These are phyloP conservation scores for Alectoria sarmentosa DNA, from an alignment of 495 filamentous ascomycete genomes.

Conservation along the genomic window DNA sequence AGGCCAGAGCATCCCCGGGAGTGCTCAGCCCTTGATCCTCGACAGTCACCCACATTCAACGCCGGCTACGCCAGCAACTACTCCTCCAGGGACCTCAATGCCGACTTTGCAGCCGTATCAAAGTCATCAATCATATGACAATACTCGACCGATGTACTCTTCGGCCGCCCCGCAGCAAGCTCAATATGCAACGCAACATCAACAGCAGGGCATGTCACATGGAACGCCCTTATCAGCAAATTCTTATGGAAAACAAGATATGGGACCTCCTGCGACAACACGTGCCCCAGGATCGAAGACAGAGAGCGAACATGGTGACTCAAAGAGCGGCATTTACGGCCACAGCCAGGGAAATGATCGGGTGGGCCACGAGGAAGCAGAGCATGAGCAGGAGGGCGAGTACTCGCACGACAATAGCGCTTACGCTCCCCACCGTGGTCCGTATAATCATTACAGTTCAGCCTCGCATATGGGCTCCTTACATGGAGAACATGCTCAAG, in stretches of 20 bases:
- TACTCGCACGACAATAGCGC: slow-evolving; percentile 66
- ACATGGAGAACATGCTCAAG: slow-evolving; percentile 70
- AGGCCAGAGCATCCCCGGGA: slow-evolving; percentile 54
- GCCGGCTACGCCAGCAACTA: slow-evolving; percentile 90
- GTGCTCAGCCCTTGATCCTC: slow-evolving; percentile 70
- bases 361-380: slow-evolving; percentile 55
- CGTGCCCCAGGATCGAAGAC: slow-evolving; percentile 46
- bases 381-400: slow-evolving; percentile 71
- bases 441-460: slow-evolving; percentile 64
- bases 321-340: slow-evolving; percentile 61
- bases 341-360: slow-evolving; percentile 49
- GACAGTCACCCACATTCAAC: slow-evolving; percentile 86
- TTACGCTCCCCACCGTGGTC: slow-evolving; percentile 60
- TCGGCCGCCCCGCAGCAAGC: slow-evolving; percentile 60
- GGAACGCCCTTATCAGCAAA: slow-evolving; percentile 53
- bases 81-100: slow-evolving; percentile 71
- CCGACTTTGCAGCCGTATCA: slow-evolving; percentile 75
- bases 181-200: slow-evolving; percentile 59
- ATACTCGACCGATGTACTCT: slow-evolving; percentile 74
- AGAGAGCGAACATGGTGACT: slow-evolving; percentile 56
- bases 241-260: slow-evolving; percentile 81
- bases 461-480: slow-evolving; percentile 56
- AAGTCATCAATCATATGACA: slow-evolving; percentile 66
- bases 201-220: slow-evolving; percentile 60
- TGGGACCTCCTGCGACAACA: slow-evolving; percentile 75